phyloP scores from a whole-genome alignment of 1,139 yeast genomes.

The Martiniozyma asiatica region DNA sequence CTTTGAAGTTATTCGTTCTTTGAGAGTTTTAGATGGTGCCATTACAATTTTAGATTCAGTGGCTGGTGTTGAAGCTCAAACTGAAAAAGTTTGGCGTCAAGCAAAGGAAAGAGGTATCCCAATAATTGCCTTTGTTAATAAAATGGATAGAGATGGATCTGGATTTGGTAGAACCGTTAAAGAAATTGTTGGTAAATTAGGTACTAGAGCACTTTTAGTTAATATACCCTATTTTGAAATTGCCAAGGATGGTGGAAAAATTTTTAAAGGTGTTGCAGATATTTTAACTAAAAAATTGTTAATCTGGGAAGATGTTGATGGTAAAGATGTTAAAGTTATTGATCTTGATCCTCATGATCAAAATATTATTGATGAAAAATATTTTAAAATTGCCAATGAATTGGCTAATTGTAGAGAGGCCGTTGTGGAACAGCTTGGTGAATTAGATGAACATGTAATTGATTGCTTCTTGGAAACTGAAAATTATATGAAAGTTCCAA shows the following conservation, averaged over 20 bases:
- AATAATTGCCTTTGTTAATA: slow-evolving; percentile 68
- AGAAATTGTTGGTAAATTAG: slow-evolving; percentile 70
- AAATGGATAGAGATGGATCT: slow-evolving; percentile 95
- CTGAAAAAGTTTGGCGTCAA: slow-evolving; percentile 94
- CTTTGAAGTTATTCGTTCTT: slow-evolving; percentile 82
- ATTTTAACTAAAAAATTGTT: slow-evolving; percentile 56
- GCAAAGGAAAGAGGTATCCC: slow-evolving; percentile 62
- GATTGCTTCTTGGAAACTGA: slow-evolving; percentile 66
- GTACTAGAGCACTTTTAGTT: slow-evolving; percentile 60
- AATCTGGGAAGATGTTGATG: slow-evolving; percentile 49
- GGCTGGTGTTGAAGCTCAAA: slow-evolving; percentile 97
- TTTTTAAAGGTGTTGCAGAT: slow-evolving; percentile 75
- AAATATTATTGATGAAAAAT: slow-evolving; percentile 15
- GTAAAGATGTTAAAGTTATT: slow-evolving; percentile 41
- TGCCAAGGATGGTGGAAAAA: slow-evolving; percentile 28
- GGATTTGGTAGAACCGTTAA: slow-evolving; percentile 84
- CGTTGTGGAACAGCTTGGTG: slow-evolving; percentile 73
- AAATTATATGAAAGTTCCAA: slow-evolving; percentile 55
- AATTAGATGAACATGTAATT: slow-evolving; percentile 63
- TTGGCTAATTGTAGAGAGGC: slow-evolving; percentile 55
- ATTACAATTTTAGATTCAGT: slow-evolving; percentile 89
- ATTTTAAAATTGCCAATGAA: slow-evolving; percentile 33
- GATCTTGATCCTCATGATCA: slow-evolving; percentile 30
- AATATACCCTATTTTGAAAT: slow-evolving; percentile 65
- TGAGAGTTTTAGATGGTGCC: slow-evolving; percentile 87